Base-by-base conservation (phyloP, 2,329 filamentous ascomycete genomes). In the Fusarium kyushuense region DNA sequence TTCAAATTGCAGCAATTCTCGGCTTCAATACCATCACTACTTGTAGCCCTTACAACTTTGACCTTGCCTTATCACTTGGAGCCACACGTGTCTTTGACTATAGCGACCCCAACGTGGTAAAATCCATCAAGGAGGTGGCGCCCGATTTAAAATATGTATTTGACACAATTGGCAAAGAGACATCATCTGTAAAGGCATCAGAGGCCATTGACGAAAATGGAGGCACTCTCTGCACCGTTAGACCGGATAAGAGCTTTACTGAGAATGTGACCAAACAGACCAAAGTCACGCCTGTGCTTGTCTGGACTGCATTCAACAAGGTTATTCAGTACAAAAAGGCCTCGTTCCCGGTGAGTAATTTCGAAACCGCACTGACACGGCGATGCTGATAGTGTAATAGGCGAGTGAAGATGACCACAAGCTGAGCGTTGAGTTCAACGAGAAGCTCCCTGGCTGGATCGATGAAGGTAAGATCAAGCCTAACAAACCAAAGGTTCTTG, bases 231-330 rank as follows among this genome's bases (percentile, higher is more conserved):
- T 82, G 80, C 61, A 84, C 80, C 0, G 80, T 83, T 10, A 63
- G 80, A 3, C 80, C 80, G 0, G 80, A 78, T 2, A 81, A 80
- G 58, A 76, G 72, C 1, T 74, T 79, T 47, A 82, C 79, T 0
- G 76, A 79, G 25, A 63, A 76, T 33, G 78, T 82, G 1, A 64
- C 73, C 0, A 59, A 71, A 19, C 65, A 73, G 5, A 77, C 76
- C 5, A 75, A 74, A 21, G 77, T 83, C 3, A 80, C 76, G 0
- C 78, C 81, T 67, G 79, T 83, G 6, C 65, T 82, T n/a, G 79
- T 83, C 1, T 81, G 78, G 78, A 81, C 78, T 4, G 76, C 75
- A 2, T 83, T 83, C 43, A 55, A 80, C 30, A 80, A 80, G 54
- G 77, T 81, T 6, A 77, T 80, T 47, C 48, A 67, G 4, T 82